Base-by-base conservation (phyloP, 805 yeast genomes). In the Wickerhamiella parazyma region DNA sequence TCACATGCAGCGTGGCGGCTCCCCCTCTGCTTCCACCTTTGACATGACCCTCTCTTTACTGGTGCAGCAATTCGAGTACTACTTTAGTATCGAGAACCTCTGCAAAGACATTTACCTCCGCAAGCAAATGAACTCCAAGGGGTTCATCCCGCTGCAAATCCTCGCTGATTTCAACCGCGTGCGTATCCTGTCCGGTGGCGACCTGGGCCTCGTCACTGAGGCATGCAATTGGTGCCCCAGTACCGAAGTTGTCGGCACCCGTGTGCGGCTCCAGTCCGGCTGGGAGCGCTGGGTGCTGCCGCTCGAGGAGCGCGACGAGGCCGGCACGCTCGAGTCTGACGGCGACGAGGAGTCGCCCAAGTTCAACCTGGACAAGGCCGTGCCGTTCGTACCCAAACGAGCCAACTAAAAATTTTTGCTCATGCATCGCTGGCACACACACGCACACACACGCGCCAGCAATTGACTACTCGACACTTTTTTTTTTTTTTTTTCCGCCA, bases 21-120 rank as follows among this genome's bases (percentile, higher is more conserved):
- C 40, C 36, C 40, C 38, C 14, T 37, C 36, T 26, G 34, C 19
- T 45, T 45, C 31, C 8, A 11, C 48, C 14, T 42, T 36, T 43
- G 47, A 42, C n/a, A 43, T 43, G 44, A 35, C 49, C 24, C 42
- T 61, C 41, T 47, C 50, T 28, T 41, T 57, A 29, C 61, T 70
- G 25, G 57, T 72, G 6, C 61, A 59, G 61, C 97, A 87, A 68
- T 67, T 89, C 42, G 91, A 84, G 58, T 91, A 91, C 68, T 91
- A 91, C 63, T 82, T 91, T 65, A 79, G 93, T 24, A 69, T 78
- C 41, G 94, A 85, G 54, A 91, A 91, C 63, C 70, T 91, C 63
- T 68, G 80, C 53, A 82, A 85, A 64, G 98, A 91, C 64, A 66
- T 78, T 41, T 89, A 65, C 59, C 69, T 91, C 63, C 76, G 95